A percentile compares a stretch with the other conserved stretches of the same genome.
These are phyloP conservation scores for Aspergillus ibericus DNA, from an alignment of 2,329 filamentous ascomycete genomes.

Conservation along the genomic window DNA sequence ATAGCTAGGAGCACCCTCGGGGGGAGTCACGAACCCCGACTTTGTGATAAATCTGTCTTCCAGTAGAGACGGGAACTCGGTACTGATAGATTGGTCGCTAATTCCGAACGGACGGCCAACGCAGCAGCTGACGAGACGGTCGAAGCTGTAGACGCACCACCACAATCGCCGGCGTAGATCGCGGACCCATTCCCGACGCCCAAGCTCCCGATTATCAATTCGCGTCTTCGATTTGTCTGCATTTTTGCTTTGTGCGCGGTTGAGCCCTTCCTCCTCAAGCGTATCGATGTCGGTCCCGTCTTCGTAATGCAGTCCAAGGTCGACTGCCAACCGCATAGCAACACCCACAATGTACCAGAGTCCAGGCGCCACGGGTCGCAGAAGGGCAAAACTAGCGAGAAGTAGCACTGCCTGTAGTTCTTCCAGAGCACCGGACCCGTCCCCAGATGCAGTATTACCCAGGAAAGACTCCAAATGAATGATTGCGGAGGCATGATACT, in stretches of 20 bases:
- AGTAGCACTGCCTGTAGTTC: constrained; percentile 91
- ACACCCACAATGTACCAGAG: constrained; percentile 98
- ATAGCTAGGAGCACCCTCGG: constrained; percentile 71
- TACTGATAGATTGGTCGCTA: constrained; percentile 94
- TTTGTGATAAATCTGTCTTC: constrained; percentile 88
- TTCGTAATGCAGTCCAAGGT: constrained; percentile 89
- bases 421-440: constrained; percentile 80
- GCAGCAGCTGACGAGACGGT: constrained; percentile 90
- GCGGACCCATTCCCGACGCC: constrained; percentile 76
- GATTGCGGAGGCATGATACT: constrained; percentile 94
- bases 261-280: constrained; percentile 37
- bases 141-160: constrained; percentile 97
- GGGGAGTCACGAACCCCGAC: constrained; percentile 66
- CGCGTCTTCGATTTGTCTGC: constrained; percentile 32
- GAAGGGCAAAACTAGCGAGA: constrained; percentile 84
- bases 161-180: constrained; percentile 84
- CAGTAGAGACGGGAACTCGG: constrained; percentile 84
- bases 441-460: constrained; percentile 60
- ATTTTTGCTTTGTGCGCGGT: constrained; percentile 11
- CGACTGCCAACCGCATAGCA: constrained; percentile 83
- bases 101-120: constrained; percentile 92
- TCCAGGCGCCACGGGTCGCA: constrained; percentile 87
- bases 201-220: constrained; percentile 57
- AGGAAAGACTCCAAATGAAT: constrained; percentile 87
- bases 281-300: constrained; percentile 70